Evolutionary conservation across 176 grass and related monocot species (phyloP).

Genomic region (Pharus latifolius): DNA sequence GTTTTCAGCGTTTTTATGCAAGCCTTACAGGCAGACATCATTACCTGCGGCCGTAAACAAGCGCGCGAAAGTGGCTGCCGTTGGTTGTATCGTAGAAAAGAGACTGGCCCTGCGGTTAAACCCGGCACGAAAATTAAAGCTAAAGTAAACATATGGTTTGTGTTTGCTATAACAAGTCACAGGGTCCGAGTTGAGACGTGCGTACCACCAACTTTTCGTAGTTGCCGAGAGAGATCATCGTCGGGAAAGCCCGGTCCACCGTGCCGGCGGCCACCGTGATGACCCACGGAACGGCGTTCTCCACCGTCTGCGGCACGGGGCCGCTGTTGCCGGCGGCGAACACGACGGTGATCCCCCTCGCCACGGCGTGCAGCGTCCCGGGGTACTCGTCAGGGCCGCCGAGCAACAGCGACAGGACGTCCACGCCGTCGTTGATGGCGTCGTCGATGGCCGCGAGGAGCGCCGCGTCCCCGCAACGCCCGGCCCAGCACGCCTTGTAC

Average conservation of each 20-base stretch:
- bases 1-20: too few species aligned
- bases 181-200: neutral
- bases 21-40: too few species aligned
- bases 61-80: neutral
- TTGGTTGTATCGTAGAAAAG: neutral
- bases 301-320: neutral
- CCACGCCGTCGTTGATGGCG: neutral
- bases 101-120: slow-evolving; percentile 27
- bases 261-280: neutral
- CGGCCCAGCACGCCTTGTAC: neutral
- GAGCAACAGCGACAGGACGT: neutral
- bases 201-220: slow-evolving; percentile 33
- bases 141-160: too few species aligned
- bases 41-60: slow-evolving; percentile 5
- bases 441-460: neutral
- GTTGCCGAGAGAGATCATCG: slow-evolving; percentile 28
- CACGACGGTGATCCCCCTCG: neutral
- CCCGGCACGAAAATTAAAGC: neutral
- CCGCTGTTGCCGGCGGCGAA: neutral
- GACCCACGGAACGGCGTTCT: neutral
- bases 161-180: neutral
- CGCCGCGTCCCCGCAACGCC: neutral
- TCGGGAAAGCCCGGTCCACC: slow-evolving; percentile 24
- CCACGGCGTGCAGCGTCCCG: neutral
- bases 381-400: neutral